phyloP scores from a whole-genome alignment of 441 rosid species.

The Erodium trifolium region DNA sequence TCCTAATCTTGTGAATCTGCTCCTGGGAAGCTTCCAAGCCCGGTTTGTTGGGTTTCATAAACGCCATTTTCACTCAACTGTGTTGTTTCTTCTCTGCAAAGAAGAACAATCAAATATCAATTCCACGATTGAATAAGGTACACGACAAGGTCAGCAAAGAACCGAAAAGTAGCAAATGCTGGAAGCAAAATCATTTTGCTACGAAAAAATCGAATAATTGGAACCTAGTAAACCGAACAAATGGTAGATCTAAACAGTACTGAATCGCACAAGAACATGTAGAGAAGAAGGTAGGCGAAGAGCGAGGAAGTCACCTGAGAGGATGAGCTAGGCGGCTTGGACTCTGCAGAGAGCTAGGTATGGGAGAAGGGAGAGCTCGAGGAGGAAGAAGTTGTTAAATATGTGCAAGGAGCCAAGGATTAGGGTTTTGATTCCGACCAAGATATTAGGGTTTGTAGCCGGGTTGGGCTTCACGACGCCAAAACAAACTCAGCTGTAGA shows the following conservation, averaged over 20 bases:
- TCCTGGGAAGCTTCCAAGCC: conserved; percentile 62
- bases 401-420: background rate
- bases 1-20: conserved; percentile 66
- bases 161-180: background rate
- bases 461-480: no score
- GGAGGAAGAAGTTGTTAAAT: background rate
- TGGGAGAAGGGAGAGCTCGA: background rate
- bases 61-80: conserved; percentile 34
- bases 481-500: no score
- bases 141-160: background rate
- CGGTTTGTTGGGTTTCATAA: conserved; percentile 55
- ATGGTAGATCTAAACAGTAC: background rate
- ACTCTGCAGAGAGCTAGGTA: background rate
- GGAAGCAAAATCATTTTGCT: no score
- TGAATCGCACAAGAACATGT: background rate
- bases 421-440: background rate
- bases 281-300: background rate
- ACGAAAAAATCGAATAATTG: no score
- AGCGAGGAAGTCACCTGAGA: background rate
- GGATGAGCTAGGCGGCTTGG: background rate
- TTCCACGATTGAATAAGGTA: no score
- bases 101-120: background rate
- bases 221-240: no score
- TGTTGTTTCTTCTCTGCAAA: background rate
- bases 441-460: no score